These are phyloP conservation scores for cucumber (Cucumis sativus) DNA, from an alignment of 306 rosid species.

Conservation along the genomic window Cucumber_9930_V3 NC_026658.2:6028001-6028500, in stretches of 20 bases:
- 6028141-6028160: slow-evolving; percentile 14
- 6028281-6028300: slow-evolving; percentile 36
- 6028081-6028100: slow-evolving; percentile 27
- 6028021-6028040: slow-evolving; percentile 46
- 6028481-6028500: too few relatives aligned
- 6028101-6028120: slow-evolving; percentile 17
- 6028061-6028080: slow-evolving; percentile 41
- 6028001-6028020: slow-evolving; percentile 92
- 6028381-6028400: too few relatives aligned
- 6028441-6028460: too few relatives aligned
- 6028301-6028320: background rate
- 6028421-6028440: too few relatives aligned
- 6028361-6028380: too few relatives aligned
- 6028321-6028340: background rate
- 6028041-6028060: slow-evolving; percentile 82
- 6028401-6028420: too few relatives aligned
- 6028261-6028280: slow-evolving; percentile 11
- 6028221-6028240: slow-evolving; percentile 7
- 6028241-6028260: slow-evolving; percentile 19
- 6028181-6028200: slow-evolving; percentile 7
- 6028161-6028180: slow-evolving; percentile 4
- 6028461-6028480: too few relatives aligned
- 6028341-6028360: too few relatives aligned
- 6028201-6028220: background rate
- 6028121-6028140: slow-evolving; percentile 25